These are phyloP conservation scores for Phlebiopsis flavidoalba DNA, from an alignment of 768 basidiomycete genomes.

Conservation along the genomic window DNA sequence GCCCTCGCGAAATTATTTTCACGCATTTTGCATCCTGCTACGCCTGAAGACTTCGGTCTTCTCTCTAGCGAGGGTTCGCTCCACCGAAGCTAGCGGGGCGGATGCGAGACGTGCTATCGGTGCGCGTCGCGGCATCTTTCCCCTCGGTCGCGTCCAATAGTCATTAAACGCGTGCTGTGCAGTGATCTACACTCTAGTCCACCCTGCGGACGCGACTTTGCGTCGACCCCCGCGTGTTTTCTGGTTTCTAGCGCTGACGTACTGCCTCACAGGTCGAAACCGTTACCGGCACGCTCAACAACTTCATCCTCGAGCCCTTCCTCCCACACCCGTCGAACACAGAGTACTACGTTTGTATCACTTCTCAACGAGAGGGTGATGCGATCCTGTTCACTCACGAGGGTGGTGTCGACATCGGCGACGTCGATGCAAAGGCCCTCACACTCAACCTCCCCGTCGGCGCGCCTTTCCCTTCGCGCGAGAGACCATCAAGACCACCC, in stretches of 20 bases:
- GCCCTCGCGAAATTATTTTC: neutral
- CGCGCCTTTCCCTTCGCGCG: constrained; percentile 74
- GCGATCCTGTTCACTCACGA: constrained; percentile 98
- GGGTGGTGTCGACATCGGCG: constrained; percentile 97
- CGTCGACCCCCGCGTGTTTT: constrained; percentile 16
- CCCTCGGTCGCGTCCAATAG: no score
- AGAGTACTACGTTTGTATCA: constrained; percentile 98
- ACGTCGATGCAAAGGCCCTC: constrained; percentile 96
- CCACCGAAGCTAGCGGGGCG: no score
- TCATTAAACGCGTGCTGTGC: neutral
- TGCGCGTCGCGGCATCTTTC: no score
- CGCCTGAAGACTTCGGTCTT: no score
- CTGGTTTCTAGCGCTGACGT: constrained; percentile 7
- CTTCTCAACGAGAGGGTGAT: constrained; percentile 90
- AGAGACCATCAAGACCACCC: constrained; percentile 62
- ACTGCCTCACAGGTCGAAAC: constrained; percentile 69
- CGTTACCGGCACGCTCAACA: constrained; percentile 91
- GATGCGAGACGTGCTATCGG: no score
- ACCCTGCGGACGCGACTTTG: constrained; percentile 7
- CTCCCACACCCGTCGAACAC: constrained; percentile 89
- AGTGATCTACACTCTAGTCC: neutral
- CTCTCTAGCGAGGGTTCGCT: no score
- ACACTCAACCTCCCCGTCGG: constrained; percentile 79
- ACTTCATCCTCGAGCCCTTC: constrained; percentile 99
- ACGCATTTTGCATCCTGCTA: neutral